These are phyloP conservation scores for Annona squamosa DNA, from an alignment of 164 flowering plant genomes.

Conservation along the genomic window DNA sequence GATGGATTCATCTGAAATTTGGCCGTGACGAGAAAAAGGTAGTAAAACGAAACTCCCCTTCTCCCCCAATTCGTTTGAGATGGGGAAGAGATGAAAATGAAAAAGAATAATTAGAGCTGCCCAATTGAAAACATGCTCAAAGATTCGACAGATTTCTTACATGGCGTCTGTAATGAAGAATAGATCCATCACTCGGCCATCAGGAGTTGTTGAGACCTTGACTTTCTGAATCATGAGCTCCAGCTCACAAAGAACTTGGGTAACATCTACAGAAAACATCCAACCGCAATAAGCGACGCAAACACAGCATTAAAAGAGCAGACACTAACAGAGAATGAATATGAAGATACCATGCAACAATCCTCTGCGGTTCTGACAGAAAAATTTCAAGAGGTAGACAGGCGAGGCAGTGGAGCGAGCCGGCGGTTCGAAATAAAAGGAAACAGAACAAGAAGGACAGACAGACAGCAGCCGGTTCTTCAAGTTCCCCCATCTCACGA, in stretches of 20 bases:
- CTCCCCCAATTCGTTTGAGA: background rate
- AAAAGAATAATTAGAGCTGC: background rate
- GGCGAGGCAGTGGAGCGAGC: slow-evolving; percentile 25
- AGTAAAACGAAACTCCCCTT: background rate
- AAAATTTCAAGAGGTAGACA: slow-evolving; percentile 51
- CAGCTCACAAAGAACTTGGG: slow-evolving; percentile 56
- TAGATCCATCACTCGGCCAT: slow-evolving; percentile 67
- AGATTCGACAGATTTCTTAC: background rate
- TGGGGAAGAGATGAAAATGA: background rate
- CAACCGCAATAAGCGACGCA: background rate
- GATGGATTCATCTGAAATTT: background rate
- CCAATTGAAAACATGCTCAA: background rate
- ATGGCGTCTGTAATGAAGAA: slow-evolving; percentile 28
- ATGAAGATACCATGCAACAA: slow-evolving; percentile 56
- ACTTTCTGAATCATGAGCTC: slow-evolving; percentile 70
- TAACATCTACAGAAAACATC: slow-evolving; percentile 41
- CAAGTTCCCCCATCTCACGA: slow-evolving; percentile 59
- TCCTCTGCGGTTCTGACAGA: slow-evolving; percentile 62
- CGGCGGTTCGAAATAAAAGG: slow-evolving; percentile 33
- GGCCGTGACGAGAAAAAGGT: background rate
- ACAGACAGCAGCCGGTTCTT: slow-evolving; percentile 52
- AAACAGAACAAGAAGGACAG: slow-evolving; percentile 52
- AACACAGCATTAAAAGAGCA: background rate
- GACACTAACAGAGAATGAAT: background rate
- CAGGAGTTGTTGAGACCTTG: slow-evolving; percentile 78